Conservation (phyloP, 345 rosid genomes). For the Moricandia arvensis region DNA sequence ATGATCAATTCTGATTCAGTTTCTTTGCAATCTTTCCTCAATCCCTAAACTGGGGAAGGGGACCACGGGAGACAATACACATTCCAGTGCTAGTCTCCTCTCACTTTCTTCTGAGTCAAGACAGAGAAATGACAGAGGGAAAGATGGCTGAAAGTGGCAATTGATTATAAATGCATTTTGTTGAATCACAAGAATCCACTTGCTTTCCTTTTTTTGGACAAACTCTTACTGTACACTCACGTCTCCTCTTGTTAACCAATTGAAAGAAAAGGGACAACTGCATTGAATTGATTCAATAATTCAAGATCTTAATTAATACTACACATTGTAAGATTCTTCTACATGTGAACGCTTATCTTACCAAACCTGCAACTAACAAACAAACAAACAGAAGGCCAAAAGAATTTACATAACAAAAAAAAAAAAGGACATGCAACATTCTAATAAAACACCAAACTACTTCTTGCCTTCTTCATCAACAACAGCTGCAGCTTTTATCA, state of each 20-base stretch:
- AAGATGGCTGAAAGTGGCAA: constrained; percentile 25
- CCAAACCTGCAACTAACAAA: constrained; percentile 27
- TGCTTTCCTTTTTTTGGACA: constrained; percentile 17
- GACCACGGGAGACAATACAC: constrained; percentile 34
- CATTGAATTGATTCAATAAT: constrained; percentile 13
- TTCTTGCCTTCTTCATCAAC: constrained; percentile 26
- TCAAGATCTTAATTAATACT: constrained; percentile 24
- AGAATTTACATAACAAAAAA: constrained; percentile 36
- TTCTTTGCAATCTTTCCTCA: background rate
- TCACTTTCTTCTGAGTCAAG: constrained; percentile 32
- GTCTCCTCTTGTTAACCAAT: constrained; percentile 16
- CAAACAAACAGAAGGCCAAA: constrained; percentile 1
- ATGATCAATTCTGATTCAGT: constrained; percentile 50
- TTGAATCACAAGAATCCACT: constrained; percentile 27
- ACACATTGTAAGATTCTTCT: constrained; percentile 18
- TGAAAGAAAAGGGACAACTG: background rate
- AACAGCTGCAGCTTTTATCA: background rate
- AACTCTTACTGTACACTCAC: constrained; percentile 23
- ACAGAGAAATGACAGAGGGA: constrained; percentile 9
- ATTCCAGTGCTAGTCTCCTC: constrained; percentile 31
- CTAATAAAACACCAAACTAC: constrained; percentile 22
- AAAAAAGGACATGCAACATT: constrained; percentile 29
- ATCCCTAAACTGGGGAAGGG: background rate
- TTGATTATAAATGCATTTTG: constrained; percentile 30
- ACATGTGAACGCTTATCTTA: constrained; percentile 36